Evolutionary conservation across 2,329 filamentous ascomycete genomes (phyloP).

Genomic region (Cladophialophora psammophila): DNA sequence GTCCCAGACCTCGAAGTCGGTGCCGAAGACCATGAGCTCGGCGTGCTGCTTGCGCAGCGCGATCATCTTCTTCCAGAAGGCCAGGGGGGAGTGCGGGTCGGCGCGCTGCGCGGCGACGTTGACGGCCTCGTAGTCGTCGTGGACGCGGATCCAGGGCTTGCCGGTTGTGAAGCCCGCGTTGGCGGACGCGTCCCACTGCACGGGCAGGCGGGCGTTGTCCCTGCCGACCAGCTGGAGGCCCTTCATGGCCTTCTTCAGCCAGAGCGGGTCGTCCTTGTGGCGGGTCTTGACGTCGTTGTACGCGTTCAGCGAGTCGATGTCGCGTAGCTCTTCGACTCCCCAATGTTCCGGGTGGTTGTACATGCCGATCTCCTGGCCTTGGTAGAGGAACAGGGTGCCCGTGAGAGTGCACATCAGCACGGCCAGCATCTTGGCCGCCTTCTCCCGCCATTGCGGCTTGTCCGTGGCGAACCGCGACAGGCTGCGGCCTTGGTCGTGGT

Average conservation of each 20-base stretch:
- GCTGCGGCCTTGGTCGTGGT: constrained; percentile 69
- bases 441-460: constrained; percentile 57
- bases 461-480: constrained; percentile 62
- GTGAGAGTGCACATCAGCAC: constrained; percentile 63
- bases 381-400: constrained; percentile 64
- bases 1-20: constrained; percentile 63
- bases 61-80: constrained; percentile 69
- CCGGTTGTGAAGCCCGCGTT: constrained; percentile 71
- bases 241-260: constrained; percentile 58
- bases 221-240: constrained; percentile 57
- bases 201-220: constrained; percentile 74
- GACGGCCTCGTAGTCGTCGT: constrained; percentile 67
- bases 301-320: constrained; percentile 48
- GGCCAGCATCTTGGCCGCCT: constrained; percentile 67
- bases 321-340: constrained; percentile 50
- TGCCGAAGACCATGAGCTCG: constrained; percentile 72
- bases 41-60: constrained; percentile 65
- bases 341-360: constrained; percentile 60
- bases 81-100: constrained; percentile 60
- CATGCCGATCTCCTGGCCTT: constrained; percentile 66
- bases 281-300: constrained; percentile 50
- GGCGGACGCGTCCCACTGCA: constrained; percentile 70
- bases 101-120: constrained; percentile 63
- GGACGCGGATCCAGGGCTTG: constrained; percentile 74
- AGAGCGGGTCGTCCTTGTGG: constrained; percentile 46